Percentiles rank a stretch among this genome's conserved stretches.
These are phyloP conservation scores for Colletotrichum liriopes DNA, from an alignment of 2,329 filamentous ascomycete genomes.

Conservation along the genomic window DNA sequence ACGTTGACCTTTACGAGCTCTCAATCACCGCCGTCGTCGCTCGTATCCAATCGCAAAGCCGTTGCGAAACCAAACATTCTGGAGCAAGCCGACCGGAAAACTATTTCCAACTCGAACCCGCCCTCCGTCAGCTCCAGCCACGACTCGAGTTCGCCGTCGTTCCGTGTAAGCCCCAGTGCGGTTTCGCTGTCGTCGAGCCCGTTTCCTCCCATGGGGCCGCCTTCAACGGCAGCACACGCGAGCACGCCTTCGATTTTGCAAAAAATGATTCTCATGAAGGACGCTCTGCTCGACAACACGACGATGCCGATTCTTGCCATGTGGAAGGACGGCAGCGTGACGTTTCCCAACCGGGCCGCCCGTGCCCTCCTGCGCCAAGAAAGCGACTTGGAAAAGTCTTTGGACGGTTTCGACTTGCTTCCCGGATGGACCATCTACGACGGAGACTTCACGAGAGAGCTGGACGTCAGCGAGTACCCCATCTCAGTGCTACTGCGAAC, in stretches of 20 bases:
- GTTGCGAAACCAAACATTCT: constrained; percentile 58
- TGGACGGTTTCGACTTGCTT: constrained; percentile 71
- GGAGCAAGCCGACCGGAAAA: constrained; percentile 63
- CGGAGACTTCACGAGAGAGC: constrained; percentile 74
- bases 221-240: constrained; percentile 67
- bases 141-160: constrained; percentile 63
- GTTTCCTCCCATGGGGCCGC: constrained; percentile 79
- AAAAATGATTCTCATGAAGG: constrained; percentile 83
- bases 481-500: constrained; percentile 76
- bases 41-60: constrained; percentile 54
- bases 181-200: constrained; percentile 69
- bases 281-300: constrained; percentile 82
- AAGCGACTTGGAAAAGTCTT: constrained; percentile 56
- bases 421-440: constrained; percentile 74
- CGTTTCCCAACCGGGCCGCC: constrained; percentile 80
- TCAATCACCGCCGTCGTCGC: constrained; percentile 55
- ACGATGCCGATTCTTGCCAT: constrained; percentile 83
- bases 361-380: constrained; percentile 64
- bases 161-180: constrained; percentile 65
- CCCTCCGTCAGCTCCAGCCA: constrained; percentile 64
- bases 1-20: constrained; percentile 82
- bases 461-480: constrained; percentile 75
- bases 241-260: constrained; percentile 77
- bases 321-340: constrained; percentile 85
- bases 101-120: constrained; percentile 61